A percentile compares a stretch with the other conserved stretches of the same genome.
These are phyloP conservation scores for Backusella tuberculispora DNA, from an alignment of 192 early-diverging fungal species.

Conservation along the genomic window DNA sequence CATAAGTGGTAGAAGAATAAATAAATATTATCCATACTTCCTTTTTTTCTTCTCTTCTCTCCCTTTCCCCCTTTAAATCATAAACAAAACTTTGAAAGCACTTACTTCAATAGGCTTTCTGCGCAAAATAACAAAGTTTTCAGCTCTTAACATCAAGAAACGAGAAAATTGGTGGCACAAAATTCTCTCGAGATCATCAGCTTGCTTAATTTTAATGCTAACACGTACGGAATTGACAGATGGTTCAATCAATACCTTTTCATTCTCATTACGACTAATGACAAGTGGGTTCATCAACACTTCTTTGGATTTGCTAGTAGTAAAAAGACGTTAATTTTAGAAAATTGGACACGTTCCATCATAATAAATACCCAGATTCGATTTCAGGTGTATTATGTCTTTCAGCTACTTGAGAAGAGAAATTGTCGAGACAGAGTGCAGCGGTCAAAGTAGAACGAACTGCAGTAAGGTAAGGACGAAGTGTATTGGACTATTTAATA, in stretches of 20 bases:
- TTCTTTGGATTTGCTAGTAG: constrained; percentile 50
- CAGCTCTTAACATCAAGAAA: constrained; percentile 96
- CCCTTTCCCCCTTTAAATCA: not conserved
- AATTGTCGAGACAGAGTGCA: constrained; percentile 96
- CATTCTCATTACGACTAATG: constrained; percentile 94
- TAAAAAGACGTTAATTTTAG: not conserved
- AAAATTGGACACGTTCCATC: not conserved
- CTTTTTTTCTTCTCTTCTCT: not conserved
- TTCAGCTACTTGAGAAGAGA: constrained; percentile 96
- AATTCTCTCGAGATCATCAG: constrained; percentile 95
- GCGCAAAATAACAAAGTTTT: constrained; percentile 93
- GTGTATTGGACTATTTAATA: constrained; percentile 87
- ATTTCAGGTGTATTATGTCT: constrained; percentile 99
- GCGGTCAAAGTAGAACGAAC: constrained; percentile 93
- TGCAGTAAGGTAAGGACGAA: constrained; percentile 93
- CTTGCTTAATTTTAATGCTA: constrained; percentile 96
- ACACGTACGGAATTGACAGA: constrained; percentile 94
- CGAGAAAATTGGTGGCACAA: constrained; percentile 97
- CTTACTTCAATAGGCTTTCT: constrained; percentile 85
- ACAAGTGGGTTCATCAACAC: constrained; percentile 88
- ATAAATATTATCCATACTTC: not conserved
- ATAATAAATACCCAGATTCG: constrained; percentile 73
- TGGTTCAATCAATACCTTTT: constrained; percentile 90
- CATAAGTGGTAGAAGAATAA: not conserved
- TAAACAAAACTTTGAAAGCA: not conserved